phyloP scores from a whole-genome alignment of 371 early-diverging fungal genomes.

The Lichtheimia ramosa region DNA sequence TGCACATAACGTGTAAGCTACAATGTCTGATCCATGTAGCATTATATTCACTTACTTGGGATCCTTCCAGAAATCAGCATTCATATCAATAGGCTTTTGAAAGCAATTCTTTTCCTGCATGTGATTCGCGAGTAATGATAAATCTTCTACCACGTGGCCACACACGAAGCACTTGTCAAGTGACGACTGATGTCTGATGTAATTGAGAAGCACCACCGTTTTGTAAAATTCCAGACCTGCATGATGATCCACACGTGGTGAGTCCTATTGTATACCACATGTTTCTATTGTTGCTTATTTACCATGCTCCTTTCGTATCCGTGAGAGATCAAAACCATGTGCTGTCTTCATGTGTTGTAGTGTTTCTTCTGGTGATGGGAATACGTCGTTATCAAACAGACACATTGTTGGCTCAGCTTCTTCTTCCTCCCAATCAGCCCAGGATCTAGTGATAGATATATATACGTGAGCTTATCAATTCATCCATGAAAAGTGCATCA shows the following conservation, averaged over 20 bases:
- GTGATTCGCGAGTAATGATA: constrained; percentile 51
- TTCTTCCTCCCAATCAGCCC: constrained; percentile 86
- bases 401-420: constrained; percentile 70
- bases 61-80: constrained; percentile 75
- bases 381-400: constrained; percentile 72
- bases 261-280: constrained; percentile 3
- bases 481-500: background rate
- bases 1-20: constrained; percentile 10
- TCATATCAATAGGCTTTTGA: constrained; percentile 44
- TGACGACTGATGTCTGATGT: constrained; percentile 76
- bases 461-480: background rate
- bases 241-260: background rate
- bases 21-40: background rate
- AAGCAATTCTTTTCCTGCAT: constrained; percentile 52
- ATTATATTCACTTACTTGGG: constrained; percentile 48
- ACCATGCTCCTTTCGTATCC: constrained; percentile 54
- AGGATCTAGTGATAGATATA: constrained; percentile 50
- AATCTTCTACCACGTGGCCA: constrained; percentile 44
- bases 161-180: constrained; percentile 76
- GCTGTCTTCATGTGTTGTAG: constrained; percentile 71
- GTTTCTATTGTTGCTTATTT: constrained; percentile 2
- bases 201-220: constrained; percentile 85
- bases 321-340: constrained; percentile 77
- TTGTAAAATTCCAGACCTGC: constrained; percentile 80
- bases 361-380: constrained; percentile 63